A percentile compares a stretch with the other conserved stretches of the same genome.
Conservation (phyloP, 176 grass and related monocot species). For the Carex pumila region DNA sequence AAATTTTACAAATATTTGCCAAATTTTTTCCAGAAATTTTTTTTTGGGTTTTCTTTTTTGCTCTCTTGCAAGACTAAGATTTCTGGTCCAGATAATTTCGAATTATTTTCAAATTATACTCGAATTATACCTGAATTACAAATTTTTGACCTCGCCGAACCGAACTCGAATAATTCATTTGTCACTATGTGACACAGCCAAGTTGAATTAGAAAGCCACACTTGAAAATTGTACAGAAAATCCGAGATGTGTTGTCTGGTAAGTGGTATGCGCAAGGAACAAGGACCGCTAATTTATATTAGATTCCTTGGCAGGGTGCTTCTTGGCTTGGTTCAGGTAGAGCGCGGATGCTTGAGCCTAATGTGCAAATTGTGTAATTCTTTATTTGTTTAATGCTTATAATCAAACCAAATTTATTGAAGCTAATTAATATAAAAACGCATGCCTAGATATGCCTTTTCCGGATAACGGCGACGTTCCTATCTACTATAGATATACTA, state of each 20-base stretch:
- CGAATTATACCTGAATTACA: too few species aligned
- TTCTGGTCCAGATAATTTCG: too few species aligned
- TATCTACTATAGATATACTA: neutral
- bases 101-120: too few species aligned
- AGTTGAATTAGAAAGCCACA: neutral
- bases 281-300: neutral
- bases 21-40: too few species aligned
- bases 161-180: too few species aligned
- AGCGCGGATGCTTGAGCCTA: conserved; percentile 1
- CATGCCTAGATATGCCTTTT: neutral
- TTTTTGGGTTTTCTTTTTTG: too few species aligned
- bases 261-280: neutral
- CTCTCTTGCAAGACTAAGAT: too few species aligned
- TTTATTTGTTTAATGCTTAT: neutral
- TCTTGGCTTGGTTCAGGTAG: neutral
- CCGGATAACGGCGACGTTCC: neutral
- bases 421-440: neutral
- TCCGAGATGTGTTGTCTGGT: neutral
- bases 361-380: neutral
- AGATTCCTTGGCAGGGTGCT: conserved; percentile 22
- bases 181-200: neutral
- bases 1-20: too few species aligned
- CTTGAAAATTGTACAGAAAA: neutral
- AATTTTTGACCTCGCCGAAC: too few species aligned
- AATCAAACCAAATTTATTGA: neutral